Evolutionary conservation across 305 asterid genomes (phyloP).

Genomic region (Fraxinus latifolia): DNA sequence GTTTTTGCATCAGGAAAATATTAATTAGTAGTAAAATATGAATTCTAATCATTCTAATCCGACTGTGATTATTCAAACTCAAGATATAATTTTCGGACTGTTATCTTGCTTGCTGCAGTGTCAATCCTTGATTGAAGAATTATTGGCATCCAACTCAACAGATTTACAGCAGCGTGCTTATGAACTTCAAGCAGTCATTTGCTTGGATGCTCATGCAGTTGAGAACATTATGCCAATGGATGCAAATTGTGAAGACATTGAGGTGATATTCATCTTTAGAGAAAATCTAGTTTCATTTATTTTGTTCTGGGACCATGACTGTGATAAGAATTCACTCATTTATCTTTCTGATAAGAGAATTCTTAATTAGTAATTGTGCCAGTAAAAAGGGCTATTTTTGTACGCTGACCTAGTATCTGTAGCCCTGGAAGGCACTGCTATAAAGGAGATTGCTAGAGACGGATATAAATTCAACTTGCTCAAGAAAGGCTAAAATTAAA

Average conservation of each 20-base stretch:
- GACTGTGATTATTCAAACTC: slow-evolving; percentile 15
- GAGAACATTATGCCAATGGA: slow-evolving; percentile 76
- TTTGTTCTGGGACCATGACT: not conserved
- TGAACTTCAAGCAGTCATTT: slow-evolving; percentile 80
- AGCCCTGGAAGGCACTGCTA: not conserved
- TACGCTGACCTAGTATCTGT: not conserved
- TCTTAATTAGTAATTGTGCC: not conserved
- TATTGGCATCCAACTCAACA: slow-evolving; percentile 88
- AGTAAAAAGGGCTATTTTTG: not conserved
- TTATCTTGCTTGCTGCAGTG: slow-evolving; percentile 58
- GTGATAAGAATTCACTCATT: not conserved
- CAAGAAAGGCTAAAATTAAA: not conserved
- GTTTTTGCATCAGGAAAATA: not conserved
- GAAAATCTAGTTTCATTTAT: not conserved
- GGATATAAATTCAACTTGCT: not conserved
- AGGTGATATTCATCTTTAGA: slow-evolving; percentile 45
- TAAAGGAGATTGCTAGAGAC: not conserved
- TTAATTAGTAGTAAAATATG: not conserved
- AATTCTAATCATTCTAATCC: not conserved
- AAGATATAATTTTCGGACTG: slow-evolving; percentile 23
- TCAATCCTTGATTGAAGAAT: slow-evolving; percentile 80
- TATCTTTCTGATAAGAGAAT: not conserved
- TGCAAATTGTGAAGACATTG: slow-evolving; percentile 84
- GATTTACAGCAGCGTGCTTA: slow-evolving; percentile 98
- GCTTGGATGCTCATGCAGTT: slow-evolving; percentile 63